Conservation (phyloP, 2,329 filamentous ascomycete genomes). For the Arthrobotrys pseudoclavata region DNA sequence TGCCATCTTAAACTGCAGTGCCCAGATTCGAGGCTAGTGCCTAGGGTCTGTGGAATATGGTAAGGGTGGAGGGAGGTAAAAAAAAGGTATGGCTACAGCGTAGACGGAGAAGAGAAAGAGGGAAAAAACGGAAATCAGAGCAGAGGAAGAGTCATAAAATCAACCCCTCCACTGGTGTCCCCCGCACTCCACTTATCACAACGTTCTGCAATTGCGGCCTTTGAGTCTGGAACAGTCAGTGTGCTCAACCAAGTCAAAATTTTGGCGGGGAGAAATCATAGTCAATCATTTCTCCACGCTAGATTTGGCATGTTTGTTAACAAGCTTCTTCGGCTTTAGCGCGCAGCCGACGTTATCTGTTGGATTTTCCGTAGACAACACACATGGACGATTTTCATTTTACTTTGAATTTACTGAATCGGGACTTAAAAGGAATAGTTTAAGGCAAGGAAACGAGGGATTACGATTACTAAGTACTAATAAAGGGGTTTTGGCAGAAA, state of each 20-base stretch:
- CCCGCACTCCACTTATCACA: conserved; percentile 40
- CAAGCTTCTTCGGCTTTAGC: background rate
- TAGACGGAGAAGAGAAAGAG: background rate
- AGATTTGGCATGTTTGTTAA: background rate
- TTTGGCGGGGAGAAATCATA: conserved; percentile 51
- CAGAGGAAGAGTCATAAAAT: conserved; percentile 47
- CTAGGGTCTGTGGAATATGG: background rate
- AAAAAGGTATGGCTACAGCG: background rate
- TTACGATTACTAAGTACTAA: too few species aligned
- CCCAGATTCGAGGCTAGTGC: conserved; percentile 3
- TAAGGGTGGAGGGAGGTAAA: background rate
- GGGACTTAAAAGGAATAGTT: too few species aligned
- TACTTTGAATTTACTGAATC: too few species aligned
- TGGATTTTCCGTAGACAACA: too few species aligned
- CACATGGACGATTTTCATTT: too few species aligned
- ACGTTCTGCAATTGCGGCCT: conserved; percentile 31
- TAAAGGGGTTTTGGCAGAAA: too few species aligned
- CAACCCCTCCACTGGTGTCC: conserved; percentile 27
- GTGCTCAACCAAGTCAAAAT: conserved; percentile 18
- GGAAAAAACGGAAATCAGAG: conserved; percentile 13
- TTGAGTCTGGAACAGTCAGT: conserved; percentile 12
- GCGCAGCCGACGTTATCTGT: background rate
- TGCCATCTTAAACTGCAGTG: conserved; percentile 31
- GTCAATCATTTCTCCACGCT: conserved; percentile 14
- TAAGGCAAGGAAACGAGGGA: too few species aligned